Evolutionary conservation across 257 asterid genomes (phyloP), one percentile per base, ranked within the genome.

Genomic region (Cruciata laevipes): DNA sequence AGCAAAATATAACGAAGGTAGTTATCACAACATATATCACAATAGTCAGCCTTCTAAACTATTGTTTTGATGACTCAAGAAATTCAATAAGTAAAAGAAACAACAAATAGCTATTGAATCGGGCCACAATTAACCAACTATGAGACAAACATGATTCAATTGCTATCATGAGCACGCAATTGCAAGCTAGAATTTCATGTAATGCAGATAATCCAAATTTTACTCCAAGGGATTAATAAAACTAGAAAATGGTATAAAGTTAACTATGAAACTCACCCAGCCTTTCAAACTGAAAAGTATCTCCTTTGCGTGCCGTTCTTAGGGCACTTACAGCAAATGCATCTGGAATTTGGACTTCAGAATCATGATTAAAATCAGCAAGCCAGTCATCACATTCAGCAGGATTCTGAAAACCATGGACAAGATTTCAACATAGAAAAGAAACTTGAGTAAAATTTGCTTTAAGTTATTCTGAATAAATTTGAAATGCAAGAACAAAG

Each of bases 331-430:
- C 89, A 35, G 88, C 95, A 77, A 81, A 90, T 42, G 97, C 99
- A 72, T 84, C 82, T 4, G 70, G 70, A 42, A 85, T 78, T 56
- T 87, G 87, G 18, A 67, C 78, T 83, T 84, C 88, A 11, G 97
- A 93, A 47, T 83, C 78, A 1, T 95, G 95, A 61, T 84, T 88
- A 79, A 90, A 68, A 80, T 93, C 95, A 60, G 81, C 86, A 27
- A 90, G 95, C 96, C 97, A 88, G 40, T 90, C 86, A 9, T 93
- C 95, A 30, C 88, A 88, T 73, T 86, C 96, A 6, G 88, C 85
- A 51, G 97, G 99, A 82, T 90, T 88, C 97, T 90, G 76, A 21
- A 52, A 20, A 69, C 52, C 17, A 70, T 62, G 71, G 70, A 53
- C 40, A 38, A 57, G 18, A 24, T 31, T 24, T 72, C 51, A 74